A percentile compares a stretch with the other conserved stretches of the same genome.
phyloP scores from a whole-genome alignment of 1,284 basidiomycete species.

The Singerocomus inundabilis region DNA sequence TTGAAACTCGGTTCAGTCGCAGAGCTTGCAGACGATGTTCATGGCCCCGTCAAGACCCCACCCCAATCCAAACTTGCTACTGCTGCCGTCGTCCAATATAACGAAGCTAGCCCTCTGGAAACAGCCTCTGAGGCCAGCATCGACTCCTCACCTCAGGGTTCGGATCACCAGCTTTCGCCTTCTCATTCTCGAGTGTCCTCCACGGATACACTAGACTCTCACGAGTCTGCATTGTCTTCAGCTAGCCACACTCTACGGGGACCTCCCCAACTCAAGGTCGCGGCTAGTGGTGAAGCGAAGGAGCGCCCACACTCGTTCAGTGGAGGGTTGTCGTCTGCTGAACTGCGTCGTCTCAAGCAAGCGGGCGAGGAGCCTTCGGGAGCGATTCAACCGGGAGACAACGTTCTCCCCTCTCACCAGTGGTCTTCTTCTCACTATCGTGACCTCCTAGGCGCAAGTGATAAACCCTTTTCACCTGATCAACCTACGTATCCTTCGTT shows the following conservation, averaged over 20 bases:
- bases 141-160: constrained; percentile 67
- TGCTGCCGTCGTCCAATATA: constrained; percentile 52
- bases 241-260: constrained; percentile 55
- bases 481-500: constrained; percentile 74
- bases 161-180: constrained; percentile 58
- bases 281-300: constrained; percentile 53
- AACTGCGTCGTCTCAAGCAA: constrained; percentile 70
- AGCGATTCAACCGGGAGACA: constrained; percentile 34
- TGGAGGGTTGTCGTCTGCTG: constrained; percentile 67
- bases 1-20: constrained; percentile 60
- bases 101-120: constrained; percentile 68
- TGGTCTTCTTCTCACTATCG: constrained; percentile 48
- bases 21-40: constrained; percentile 49
- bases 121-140: constrained; percentile 67
- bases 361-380: constrained; percentile 50
- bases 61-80: constrained; percentile 56
- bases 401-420: constrained; percentile 40
- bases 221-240: constrained; percentile 50
- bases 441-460: constrained; percentile 38
- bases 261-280: constrained; percentile 51
- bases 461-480: constrained; percentile 41
- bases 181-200: constrained; percentile 78
- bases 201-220: constrained; percentile 64
- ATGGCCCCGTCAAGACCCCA: constrained; percentile 57
- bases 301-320: constrained; percentile 79